Evolutionary conservation across 495 filamentous ascomycete genomes (phyloP).

Genomic region (Hypoxylon subgilvum): DNA sequence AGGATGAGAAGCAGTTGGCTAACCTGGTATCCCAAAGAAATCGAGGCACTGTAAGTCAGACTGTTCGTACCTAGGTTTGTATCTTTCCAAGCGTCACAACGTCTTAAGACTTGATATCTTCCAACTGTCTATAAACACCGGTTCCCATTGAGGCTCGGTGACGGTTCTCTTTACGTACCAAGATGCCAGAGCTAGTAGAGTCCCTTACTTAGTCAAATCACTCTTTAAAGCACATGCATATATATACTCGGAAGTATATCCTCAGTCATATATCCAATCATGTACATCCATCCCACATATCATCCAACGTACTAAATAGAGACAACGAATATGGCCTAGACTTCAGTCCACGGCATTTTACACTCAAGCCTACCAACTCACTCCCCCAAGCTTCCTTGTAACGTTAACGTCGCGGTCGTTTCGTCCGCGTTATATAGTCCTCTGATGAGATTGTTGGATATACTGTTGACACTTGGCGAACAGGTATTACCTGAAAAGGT

Average conservation of each 20-base stretch:
- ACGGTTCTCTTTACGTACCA: conserved; percentile 26
- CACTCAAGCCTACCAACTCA: neutral
- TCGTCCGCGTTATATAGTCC: conserved; percentile 14
- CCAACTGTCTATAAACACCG: conserved; percentile 33
- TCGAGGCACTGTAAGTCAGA: conserved; percentile 82
- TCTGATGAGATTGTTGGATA: conserved; percentile 3
- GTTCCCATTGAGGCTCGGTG: conserved; percentile 8
- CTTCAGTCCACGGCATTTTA: conserved; percentile 26
- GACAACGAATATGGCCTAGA: conserved; percentile 29
- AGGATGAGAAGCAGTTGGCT: neutral
- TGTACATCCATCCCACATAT: no score
- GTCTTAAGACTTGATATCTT: conserved; percentile 16
- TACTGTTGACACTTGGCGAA: conserved; percentile 28
- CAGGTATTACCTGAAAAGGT: conserved; percentile 95
- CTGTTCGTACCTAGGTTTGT: neutral
- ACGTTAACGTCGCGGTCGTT: neutral
- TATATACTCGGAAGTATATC: conserved; percentile 22
- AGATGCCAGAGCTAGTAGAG: conserved; percentile 1
- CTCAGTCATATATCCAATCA: conserved; percentile 14
- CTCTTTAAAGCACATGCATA: conserved; percentile 15
- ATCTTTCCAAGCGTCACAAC: neutral
- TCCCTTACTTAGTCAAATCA: neutral
- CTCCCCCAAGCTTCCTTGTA: neutral
- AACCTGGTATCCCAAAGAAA: conserved; percentile 58
- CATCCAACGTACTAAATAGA: conserved; percentile 12